Evolutionary conservation across 2,329 filamentous ascomycete genomes (phyloP).

Genomic region (Colletotrichum chrysophilum): DNA sequence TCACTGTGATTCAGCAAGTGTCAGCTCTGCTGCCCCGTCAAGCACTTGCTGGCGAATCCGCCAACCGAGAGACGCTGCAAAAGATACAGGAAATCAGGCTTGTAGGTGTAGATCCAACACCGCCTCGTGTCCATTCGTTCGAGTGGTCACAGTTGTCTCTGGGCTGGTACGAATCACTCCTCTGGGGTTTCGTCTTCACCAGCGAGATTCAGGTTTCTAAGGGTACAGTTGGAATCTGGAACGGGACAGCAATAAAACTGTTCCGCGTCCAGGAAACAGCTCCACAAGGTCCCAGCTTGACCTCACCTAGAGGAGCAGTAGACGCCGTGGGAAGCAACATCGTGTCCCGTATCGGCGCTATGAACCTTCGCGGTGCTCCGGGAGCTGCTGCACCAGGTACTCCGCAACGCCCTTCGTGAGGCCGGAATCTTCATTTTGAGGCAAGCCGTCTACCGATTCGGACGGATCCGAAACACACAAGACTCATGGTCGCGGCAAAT

Average conservation of each 20-base stretch:
- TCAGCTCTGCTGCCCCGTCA: constrained; percentile 61
- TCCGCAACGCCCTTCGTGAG: constrained; percentile 5
- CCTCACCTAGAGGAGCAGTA: constrained; percentile 87
- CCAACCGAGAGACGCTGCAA: constrained; percentile 52
- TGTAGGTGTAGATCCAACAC: constrained; percentile 74
- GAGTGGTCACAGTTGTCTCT: constrained; percentile 91
- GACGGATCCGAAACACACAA: not conserved
- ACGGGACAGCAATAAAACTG: constrained; percentile 83
- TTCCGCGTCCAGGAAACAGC: constrained; percentile 90
- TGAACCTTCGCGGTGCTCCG: constrained; percentile 68
- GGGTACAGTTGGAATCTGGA: constrained; percentile 93
- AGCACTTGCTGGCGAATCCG: constrained; percentile 46
- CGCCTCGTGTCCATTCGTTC: constrained; percentile 84
- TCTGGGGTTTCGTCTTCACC: constrained; percentile 93
- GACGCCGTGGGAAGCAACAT: constrained; percentile 93
- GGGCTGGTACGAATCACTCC: constrained; percentile 93
- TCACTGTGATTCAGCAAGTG: constrained; percentile 76
- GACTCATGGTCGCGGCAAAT: not conserved
- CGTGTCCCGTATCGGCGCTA: constrained; percentile 82
- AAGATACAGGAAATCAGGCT: constrained; percentile 67
- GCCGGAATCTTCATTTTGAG: not conserved
- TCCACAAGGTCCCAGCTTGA: constrained; percentile 78
- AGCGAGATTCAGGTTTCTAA: constrained; percentile 87
- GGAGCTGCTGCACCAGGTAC: constrained; percentile 16
- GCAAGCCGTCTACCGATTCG: not conserved